These are phyloP conservation scores for Cyanidioschyzon merolae DNA, from an alignment of 23 red algal genomes.

Conservation along the genomic window DNA sequence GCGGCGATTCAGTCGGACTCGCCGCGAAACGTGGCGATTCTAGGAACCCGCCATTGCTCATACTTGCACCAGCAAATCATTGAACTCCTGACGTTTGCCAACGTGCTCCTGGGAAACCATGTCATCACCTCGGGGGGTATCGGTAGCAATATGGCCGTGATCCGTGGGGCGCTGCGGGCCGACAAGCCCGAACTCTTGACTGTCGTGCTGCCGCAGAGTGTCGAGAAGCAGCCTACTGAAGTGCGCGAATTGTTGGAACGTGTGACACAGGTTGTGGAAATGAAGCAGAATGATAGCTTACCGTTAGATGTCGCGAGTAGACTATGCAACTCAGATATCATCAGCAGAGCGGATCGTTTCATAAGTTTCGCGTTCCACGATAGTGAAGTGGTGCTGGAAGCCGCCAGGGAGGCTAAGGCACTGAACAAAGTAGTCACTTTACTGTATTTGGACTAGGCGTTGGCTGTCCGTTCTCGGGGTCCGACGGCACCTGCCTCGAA, in stretches of 20 bases:
- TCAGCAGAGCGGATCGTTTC: conserved; percentile 71
- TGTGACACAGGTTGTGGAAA: conserved; percentile 82
- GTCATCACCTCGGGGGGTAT: conserved; percentile 92
- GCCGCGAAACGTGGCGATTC: conserved; percentile 87
- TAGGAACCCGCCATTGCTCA: conserved; percentile 75
- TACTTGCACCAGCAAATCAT: conserved; percentile 99
- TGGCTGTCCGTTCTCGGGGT: not conserved
- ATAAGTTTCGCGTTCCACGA: conserved; percentile 99
- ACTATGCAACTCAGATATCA: conserved; percentile 95
- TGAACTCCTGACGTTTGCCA: conserved; percentile 95
- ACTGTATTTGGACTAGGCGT: conserved; percentile 86
- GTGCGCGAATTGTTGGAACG: conserved; percentile 71
- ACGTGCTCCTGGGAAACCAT: conserved; percentile 93
- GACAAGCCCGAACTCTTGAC: conserved; percentile 92
- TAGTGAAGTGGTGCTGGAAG: conserved; percentile 95
- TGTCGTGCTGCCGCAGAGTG: conserved; percentile 80
- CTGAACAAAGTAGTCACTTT: conserved; percentile 88
- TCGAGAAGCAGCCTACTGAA: conserved; percentile 68
- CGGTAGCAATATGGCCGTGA: conserved; percentile 88
- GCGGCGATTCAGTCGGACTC: conserved; percentile 86
- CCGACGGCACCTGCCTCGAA: too few relatives aligned
- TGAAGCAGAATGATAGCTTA: conserved; percentile 86
- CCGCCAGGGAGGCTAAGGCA: conserved; percentile 80
- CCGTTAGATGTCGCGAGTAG: conserved; percentile 73
- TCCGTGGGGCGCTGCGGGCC: conserved; percentile 94